Evolutionary conservation across 805 yeast species (phyloP).

Genomic region (Kuraishia hungarica): DNA sequence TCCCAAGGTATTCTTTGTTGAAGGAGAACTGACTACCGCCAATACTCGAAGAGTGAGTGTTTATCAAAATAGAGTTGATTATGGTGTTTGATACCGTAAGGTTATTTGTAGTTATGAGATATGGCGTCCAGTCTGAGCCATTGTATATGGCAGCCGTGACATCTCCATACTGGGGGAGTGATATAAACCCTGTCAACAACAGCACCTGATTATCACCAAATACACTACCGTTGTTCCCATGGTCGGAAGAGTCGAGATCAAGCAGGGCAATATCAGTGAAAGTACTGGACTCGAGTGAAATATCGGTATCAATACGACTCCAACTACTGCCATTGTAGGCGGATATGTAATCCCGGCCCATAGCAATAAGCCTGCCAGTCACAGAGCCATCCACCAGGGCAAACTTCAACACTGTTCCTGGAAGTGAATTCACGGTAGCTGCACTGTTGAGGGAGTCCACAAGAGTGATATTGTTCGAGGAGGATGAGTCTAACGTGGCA

Average conservation of each 20-base stretch:
- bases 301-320: slow-evolving; percentile 30
- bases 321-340: slow-evolving; percentile 41
- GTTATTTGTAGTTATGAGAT: slow-evolving; percentile 32
- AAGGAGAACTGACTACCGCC: slow-evolving; percentile 19
- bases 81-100: slow-evolving; percentile 14
- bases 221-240: slow-evolving; percentile 20
- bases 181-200: slow-evolving; percentile 49
- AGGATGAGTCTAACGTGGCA: slow-evolving; percentile 47
- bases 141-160: slow-evolving; percentile 58
- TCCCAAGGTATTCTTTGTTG: slow-evolving; percentile 18
- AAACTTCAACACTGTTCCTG: slow-evolving; percentile 30
- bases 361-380: slow-evolving; percentile 30
- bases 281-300: slow-evolving; percentile 20
- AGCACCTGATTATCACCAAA: slow-evolving; percentile 36
- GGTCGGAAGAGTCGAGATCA: slow-evolving; percentile 14
- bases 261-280: slow-evolving; percentile 40
- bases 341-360: slow-evolving; percentile 30
- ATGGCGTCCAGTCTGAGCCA: slow-evolving; percentile 64
- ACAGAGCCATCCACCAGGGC: slow-evolving; percentile 38
- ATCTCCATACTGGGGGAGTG: slow-evolving; percentile 40
- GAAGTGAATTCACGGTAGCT: slow-evolving; percentile 15
- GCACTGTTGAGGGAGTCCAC: slow-evolving; percentile 12
- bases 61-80: slow-evolving; percentile 23
- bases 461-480: slow-evolving; percentile 25
- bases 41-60: slow-evolving; percentile 27